A percentile compares a stretch with the other conserved stretches of the same genome.
Evolutionary conservation across 495 filamentous ascomycete genomes (phyloP).

Genomic region (Neurospora sp.): DNA sequence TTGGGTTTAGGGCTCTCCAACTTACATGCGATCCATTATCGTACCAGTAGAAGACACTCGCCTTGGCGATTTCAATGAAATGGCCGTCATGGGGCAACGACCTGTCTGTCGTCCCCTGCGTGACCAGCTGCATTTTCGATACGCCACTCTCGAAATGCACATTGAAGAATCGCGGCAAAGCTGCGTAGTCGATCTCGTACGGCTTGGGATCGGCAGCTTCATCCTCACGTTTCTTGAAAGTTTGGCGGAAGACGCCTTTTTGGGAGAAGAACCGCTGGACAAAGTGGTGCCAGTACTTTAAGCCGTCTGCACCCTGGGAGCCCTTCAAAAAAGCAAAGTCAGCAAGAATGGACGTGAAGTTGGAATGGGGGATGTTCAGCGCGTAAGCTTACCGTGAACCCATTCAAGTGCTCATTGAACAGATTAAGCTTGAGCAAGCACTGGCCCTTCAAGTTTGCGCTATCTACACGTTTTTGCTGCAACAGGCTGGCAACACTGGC

Average conservation of each 20-base stretch:
- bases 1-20: not conserved
- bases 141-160: constrained; percentile 80
- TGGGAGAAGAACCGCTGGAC: constrained; percentile 67
- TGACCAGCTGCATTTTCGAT: constrained; percentile 64
- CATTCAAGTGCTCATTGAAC: constrained; percentile 62
- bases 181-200: constrained; percentile 66
- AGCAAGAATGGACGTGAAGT: not conserved
- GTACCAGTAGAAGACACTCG: constrained; percentile 65
- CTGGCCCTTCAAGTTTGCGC: constrained; percentile 46
- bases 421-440: constrained; percentile 53
- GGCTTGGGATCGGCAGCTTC: constrained; percentile 48
- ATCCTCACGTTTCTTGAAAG: constrained; percentile 35
- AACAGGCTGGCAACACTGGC: constrained; percentile 17
- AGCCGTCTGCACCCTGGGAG: constrained; percentile 46
- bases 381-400: constrained; percentile 44
- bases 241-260: constrained; percentile 56
- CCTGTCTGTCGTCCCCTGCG: constrained; percentile 46
- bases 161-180: constrained; percentile 69
- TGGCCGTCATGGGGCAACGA: constrained; percentile 50
- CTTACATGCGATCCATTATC: constrained; percentile 59
- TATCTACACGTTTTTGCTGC: constrained; percentile 36
- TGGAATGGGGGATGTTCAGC: not conserved
- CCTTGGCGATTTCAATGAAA: constrained; percentile 50
- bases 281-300: constrained; percentile 63
- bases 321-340: constrained; percentile 28